Conservation (phyloP, 176 grass and related monocot species). For the Juncus effusus region DNA sequence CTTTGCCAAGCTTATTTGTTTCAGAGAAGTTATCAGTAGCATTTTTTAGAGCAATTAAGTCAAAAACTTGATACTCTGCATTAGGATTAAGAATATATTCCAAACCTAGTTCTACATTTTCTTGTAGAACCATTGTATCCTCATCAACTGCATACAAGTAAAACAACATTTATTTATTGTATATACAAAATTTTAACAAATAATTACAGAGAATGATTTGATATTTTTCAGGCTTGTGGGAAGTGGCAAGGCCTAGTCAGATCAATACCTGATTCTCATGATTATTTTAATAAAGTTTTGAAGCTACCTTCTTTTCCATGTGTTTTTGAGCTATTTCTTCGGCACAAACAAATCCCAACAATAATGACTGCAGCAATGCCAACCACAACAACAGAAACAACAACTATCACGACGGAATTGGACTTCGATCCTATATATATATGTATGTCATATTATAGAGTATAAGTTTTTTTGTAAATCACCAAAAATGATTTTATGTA, state of each 20-base stretch:
- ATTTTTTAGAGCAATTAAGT: slow-evolving; percentile 9
- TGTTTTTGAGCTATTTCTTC: neutral
- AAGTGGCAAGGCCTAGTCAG: too few species aligned
- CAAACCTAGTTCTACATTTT: neutral
- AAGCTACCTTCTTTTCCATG: neutral
- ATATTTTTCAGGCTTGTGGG: neutral
- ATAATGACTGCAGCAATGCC: neutral
- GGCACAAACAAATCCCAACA: slow-evolving; percentile 17
- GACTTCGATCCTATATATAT: slow-evolving; percentile 14
- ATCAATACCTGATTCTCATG: too few species aligned
- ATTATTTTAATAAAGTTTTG: neutral
- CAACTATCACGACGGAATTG: neutral
- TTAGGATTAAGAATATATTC: slow-evolving; percentile 7
- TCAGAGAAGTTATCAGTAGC: slow-evolving; percentile 27
- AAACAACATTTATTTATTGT: neutral
- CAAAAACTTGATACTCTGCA: slow-evolving; percentile 11
- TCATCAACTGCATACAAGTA: neutral
- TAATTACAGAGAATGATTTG: neutral
- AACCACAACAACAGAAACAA: neutral
- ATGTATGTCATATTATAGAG: neutral
- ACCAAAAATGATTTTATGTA: too few species aligned
- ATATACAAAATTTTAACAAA: neutral
- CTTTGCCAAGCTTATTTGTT: slow-evolving; percentile 26
- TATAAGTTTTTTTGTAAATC: too few species aligned
- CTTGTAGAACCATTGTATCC: neutral